These are phyloP conservation scores for Fusarium transvaalense DNA, from an alignment of 2,329 filamentous ascomycete species.

Conservation along the genomic window DNA sequence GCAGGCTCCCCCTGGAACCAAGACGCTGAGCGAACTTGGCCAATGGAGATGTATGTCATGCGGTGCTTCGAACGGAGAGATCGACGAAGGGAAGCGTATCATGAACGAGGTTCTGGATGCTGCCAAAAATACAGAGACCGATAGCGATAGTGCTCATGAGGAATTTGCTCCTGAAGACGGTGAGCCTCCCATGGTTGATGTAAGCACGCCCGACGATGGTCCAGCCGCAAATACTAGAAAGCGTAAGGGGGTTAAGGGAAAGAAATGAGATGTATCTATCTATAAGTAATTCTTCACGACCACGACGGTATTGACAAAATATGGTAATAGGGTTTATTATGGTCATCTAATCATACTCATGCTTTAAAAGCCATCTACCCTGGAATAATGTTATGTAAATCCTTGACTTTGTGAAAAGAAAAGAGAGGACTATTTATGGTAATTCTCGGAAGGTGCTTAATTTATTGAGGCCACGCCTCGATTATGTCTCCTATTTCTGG, in stretches of 20 bases:
- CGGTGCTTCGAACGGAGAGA: constrained; percentile 81
- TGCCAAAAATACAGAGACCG: constrained; percentile 32
- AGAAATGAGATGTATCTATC: constrained; percentile 39
- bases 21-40: constrained; percentile 81
- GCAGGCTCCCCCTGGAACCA: constrained; percentile 90
- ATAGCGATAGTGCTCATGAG: constrained; percentile 27
- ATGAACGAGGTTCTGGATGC: constrained; percentile 71
- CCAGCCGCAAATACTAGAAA: constrained; percentile 45
- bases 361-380: not conserved
- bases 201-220: constrained; percentile 37
- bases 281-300: constrained; percentile 28
- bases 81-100: constrained; percentile 80
- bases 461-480: no score
- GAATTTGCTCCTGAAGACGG: constrained; percentile 9
- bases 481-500: no score
- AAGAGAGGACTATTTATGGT: no score
- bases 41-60: constrained; percentile 92
- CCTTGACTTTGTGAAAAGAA: not conserved
- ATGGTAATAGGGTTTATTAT: constrained; percentile 18
- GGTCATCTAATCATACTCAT: constrained; percentile 14
- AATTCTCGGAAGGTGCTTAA: no score
- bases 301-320: constrained; percentile 11
- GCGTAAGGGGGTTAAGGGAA: constrained; percentile 43
- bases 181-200: constrained; percentile 25
- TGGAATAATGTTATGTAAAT: not conserved